Conservation (phyloP, 306 rosid species). For the Cajanus cajan region DNA sequence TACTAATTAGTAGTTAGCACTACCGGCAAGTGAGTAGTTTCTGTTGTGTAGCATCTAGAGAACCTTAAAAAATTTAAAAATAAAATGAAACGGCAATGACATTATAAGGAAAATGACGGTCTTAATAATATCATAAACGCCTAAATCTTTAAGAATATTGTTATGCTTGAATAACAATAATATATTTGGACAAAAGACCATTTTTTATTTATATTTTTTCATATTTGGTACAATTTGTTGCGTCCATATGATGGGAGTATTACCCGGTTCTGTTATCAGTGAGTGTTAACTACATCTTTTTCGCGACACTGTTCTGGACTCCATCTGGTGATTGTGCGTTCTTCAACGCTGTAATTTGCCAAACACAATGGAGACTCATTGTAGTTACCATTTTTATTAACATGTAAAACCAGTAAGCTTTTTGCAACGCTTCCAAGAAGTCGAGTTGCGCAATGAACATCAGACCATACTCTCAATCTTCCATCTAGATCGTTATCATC, state of each 20-base stretch:
- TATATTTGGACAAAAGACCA: not conserved
- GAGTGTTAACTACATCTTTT: constrained; percentile 36
- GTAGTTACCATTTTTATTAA: constrained; percentile 39
- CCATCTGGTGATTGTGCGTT: constrained; percentile 60
- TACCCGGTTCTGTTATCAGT: constrained; percentile 5
- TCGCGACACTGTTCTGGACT: constrained; percentile 58
- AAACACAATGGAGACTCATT: constrained; percentile 42
- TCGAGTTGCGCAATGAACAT: constrained; percentile 61
- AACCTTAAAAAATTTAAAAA: not conserved
- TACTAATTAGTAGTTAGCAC: no score
- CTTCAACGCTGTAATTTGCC: constrained; percentile 43
- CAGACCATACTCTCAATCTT: constrained; percentile 77
- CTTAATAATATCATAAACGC: not conserved
- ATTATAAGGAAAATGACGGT: not conserved
- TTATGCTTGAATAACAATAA: not conserved
- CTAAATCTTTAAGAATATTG: not conserved
- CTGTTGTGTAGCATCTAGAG: not conserved
- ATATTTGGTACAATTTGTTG: not conserved
- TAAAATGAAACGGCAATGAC: not conserved
- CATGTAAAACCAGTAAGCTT: constrained; percentile 49
- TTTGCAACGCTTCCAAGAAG: constrained; percentile 73
- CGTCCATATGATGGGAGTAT: not conserved
- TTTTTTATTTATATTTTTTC: no score
- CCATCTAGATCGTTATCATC: constrained; percentile 33
- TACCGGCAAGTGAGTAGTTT: not conserved